phyloP scores from a whole-genome alignment of 305 asterid genomes.

The Fraxinus albicans region DNA sequence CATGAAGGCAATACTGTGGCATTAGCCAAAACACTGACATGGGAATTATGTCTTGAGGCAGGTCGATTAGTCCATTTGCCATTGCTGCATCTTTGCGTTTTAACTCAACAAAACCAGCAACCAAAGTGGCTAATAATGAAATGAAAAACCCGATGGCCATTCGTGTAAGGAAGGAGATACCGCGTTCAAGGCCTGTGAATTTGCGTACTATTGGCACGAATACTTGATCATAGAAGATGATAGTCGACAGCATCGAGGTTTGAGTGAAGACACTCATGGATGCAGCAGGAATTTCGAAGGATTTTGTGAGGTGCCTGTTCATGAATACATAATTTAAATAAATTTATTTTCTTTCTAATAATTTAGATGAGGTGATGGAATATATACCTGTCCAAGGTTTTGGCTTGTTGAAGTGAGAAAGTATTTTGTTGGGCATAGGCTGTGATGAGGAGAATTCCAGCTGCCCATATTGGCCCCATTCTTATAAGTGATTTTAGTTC shows the following conservation, averaged over 20 bases:
- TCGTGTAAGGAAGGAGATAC: constrained; percentile 60
- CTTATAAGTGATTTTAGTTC: constrained; percentile 76
- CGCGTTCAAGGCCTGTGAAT: constrained; percentile 70
- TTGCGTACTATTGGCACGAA: constrained; percentile 58
- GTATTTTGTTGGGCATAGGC: constrained; percentile 81
- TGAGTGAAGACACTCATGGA: constrained; percentile 80
- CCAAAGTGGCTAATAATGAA: constrained; percentile 61
- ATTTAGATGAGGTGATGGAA: neutral
- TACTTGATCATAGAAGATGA: constrained; percentile 64
- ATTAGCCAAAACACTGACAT: constrained; percentile 43
- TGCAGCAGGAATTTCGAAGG: constrained; percentile 74
- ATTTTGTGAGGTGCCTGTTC: constrained; percentile 60
- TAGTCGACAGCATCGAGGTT: constrained; percentile 58
- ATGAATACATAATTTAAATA: constrained; percentile 31
- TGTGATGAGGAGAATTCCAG: constrained; percentile 83
- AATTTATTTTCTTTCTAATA: neutral
- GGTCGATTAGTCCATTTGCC: neutral
- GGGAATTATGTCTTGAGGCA: neutral
- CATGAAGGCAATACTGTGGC: constrained; percentile 39
- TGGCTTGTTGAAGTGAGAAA: constrained; percentile 80
- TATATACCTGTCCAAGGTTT: constrained; percentile 31
- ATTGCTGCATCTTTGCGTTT: neutral
- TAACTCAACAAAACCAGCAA: constrained; percentile 46
- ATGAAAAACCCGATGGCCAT: constrained; percentile 70
- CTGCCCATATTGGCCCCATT: constrained; percentile 94